Evolutionary conservation across 495 filamentous ascomycete genomes (phyloP), one percentile per base, ranked within the genome.

Genomic region (Amphirosellinia nigrospora): DNA sequence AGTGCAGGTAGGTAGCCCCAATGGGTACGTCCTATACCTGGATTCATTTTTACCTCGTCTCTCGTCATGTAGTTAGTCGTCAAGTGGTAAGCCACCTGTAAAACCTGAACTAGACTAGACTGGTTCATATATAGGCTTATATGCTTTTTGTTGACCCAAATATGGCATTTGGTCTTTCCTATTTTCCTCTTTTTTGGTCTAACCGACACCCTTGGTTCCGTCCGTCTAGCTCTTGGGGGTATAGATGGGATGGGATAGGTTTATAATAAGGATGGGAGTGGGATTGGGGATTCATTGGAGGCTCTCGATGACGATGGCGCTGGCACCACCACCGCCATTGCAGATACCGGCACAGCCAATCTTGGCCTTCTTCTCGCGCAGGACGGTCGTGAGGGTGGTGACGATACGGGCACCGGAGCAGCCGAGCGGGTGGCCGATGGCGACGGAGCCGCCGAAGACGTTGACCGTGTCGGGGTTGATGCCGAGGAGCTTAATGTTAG

Each of bases 251-350:
- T 53, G 41, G 45, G 62, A 36, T 52, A 10, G 3, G 28, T 55
- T 48, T 46, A 56, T 70, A 45, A 30, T 63, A 70, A 30, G 32
- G 56, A 62, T 64, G 68, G 68, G 19, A 58, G 39, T n/a, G 6
- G 36, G 9, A 15, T 10, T 45, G n/a, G 58, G 6, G 21, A 70
- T 64, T 85, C 78, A 86, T 78, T 84, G 81, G 72, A 89, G 73
- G 72, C 79, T 88, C 85, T 99, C 95, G 74, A 99, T 85, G 62
- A 99, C 92, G 68, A 99, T 82, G 58, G 96, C 94, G 76, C 90
- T 93, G 46, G 96, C 96, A 74, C 96, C 96, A 73, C 96, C 96
- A 48, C 96, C 96, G 68, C 96, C 96, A 83, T 99, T 99, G 88
- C 96, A 99, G 77, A 99, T 99, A 50, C 94, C 96, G 43, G 92